Base-by-base conservation (phyloP, 306 rosid species). In the Corylus avellana region DNA sequence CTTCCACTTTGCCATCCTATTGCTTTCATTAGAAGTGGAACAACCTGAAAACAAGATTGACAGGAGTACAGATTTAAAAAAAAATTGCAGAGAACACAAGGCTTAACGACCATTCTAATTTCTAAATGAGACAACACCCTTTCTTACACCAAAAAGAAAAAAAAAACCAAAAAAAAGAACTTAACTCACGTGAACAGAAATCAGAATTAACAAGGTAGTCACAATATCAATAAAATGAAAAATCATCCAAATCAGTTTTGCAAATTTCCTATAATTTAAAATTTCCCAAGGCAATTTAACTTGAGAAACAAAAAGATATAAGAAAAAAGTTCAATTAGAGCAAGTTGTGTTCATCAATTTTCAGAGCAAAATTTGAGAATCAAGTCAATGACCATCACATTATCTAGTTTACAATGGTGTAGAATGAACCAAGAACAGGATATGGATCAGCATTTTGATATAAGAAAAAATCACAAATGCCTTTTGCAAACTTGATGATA, bases 1-100 rank as follows among this genome's bases (percentile, higher is more conserved):
- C 98, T 93, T 87, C 99, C 99, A 42, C 99, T 97, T 84, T 90
- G 97, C 99, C 99, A 95, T 79, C 99, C 99, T 80, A 95, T 93
- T 73, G 99, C 99, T 85, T 95, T 95, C 99, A 95, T 93, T 51
- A 95, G 88, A 66, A 95, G 89, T 17, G 99, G 99, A 85, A 95
- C 99, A 27, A 95, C 99, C 99, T 95, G 86, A 74, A 83, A 76
- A 75, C 78, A 72, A 64, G 27, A 25, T 10, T 44, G 69, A 64
- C 44, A 79, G 66, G 56, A 48, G 44, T 64, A 62, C 55, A 16
- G n/a, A 13, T 9, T 76, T 22, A 22, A 77, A 74, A 70, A 18
- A 69, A 55, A 68, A 35, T 39, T 12, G 50, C 29, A 63, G 4
- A 62, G 62, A 27, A 80, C 7, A n/a, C n/a, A 17, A 35, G 20